Conservation (phyloP, 73 alveolate genomes). For the Stentor coeruleus region DNA sequence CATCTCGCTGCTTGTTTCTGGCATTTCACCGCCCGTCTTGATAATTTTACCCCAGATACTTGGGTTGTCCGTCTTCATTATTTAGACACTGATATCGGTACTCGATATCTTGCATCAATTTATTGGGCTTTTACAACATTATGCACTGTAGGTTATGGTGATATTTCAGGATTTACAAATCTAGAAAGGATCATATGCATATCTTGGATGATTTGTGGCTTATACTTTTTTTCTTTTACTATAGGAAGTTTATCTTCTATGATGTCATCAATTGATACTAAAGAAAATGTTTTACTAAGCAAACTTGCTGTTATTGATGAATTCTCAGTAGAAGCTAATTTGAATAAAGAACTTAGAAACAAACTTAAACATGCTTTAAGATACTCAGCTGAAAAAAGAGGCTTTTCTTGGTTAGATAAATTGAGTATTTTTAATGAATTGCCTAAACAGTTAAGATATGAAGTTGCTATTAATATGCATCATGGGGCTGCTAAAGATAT, state of each 20-base stretch:
- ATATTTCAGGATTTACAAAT: conserved; percentile 41
- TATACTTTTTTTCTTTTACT: not conserved
- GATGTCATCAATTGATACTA: conserved; percentile 7
- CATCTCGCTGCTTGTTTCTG: conserved; percentile 82
- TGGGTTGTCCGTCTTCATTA: conserved; percentile 64
- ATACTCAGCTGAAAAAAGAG: conserved; percentile 38
- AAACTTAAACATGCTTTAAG: conserved; percentile 37
- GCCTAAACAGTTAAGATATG: conserved; percentile 1
- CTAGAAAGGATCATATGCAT: conserved; percentile 46
- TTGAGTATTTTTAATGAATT: conserved; percentile 32
- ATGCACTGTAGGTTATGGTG: conserved; percentile 79
- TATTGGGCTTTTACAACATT: conserved; percentile 69
- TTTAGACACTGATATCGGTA: conserved; percentile 12
- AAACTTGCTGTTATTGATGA: conserved; percentile 46
- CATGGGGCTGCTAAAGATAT: not conserved
- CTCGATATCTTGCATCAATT: conserved; percentile 43
- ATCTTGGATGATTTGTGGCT: conserved; percentile 64
- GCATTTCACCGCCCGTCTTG: conserved; percentile 68
- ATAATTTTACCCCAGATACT: conserved; percentile 62
- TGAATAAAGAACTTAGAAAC: conserved; percentile 31
- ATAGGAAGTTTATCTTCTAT: conserved; percentile 1
- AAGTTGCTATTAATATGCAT: not conserved
- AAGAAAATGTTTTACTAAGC: conserved; percentile 32
- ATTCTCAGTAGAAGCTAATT: conserved; percentile 42
- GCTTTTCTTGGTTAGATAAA: conserved; percentile 37